Percentiles rank a stretch among this genome's conserved stretches.
These are phyloP conservation scores for Cyclostephanos tholiformis DNA, from an alignment of 108 stramenopile species.

Conservation along the genomic window DNA sequence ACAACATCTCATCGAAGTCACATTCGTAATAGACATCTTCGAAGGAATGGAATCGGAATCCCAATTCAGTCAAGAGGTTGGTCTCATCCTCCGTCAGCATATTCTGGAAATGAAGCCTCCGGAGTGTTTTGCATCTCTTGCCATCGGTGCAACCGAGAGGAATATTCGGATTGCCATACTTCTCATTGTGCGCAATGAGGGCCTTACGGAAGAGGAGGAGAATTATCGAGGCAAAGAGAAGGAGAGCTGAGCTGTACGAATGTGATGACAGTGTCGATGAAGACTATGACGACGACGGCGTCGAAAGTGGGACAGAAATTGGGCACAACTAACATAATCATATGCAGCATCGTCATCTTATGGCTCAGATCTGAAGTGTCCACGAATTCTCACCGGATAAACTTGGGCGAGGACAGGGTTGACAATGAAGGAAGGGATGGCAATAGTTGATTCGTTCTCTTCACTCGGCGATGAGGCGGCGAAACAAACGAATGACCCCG, in stretches of 20 bases:
- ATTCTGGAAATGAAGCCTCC: conserved; percentile 70
- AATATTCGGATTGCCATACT: conserved; percentile 81
- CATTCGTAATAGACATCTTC: conserved; percentile 81
- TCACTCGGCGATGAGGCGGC: conserved; percentile 8
- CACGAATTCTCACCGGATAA: conserved; percentile 67
- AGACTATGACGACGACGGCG: conserved; percentile 26
- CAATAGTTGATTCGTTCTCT: conserved; percentile 3
- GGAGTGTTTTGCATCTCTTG: conserved; percentile 64
- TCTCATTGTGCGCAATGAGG: conserved; percentile 52
- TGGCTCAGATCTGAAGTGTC: neutral
- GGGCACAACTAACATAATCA: neutral
- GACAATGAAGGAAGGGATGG: conserved; percentile 29
- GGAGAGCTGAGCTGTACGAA: conserved; percentile 24
- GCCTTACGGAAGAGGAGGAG: conserved; percentile 43
- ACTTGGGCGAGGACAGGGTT: conserved; percentile 69
- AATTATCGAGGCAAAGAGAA: conserved; percentile 37
- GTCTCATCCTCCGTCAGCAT: conserved; percentile 64
- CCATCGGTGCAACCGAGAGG: conserved; percentile 71
- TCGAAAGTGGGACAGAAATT: conserved; percentile 5
- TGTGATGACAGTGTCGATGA: conserved; percentile 24
- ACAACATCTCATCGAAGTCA: conserved; percentile 72
- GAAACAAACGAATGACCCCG: neutral
- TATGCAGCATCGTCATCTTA: neutral
- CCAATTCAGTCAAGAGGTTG: conserved; percentile 52
- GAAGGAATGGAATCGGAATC: conserved; percentile 68